Base-by-base conservation (phyloP, 2,329 filamentous ascomycete genomes). In the Xylaria sp. region DNA sequence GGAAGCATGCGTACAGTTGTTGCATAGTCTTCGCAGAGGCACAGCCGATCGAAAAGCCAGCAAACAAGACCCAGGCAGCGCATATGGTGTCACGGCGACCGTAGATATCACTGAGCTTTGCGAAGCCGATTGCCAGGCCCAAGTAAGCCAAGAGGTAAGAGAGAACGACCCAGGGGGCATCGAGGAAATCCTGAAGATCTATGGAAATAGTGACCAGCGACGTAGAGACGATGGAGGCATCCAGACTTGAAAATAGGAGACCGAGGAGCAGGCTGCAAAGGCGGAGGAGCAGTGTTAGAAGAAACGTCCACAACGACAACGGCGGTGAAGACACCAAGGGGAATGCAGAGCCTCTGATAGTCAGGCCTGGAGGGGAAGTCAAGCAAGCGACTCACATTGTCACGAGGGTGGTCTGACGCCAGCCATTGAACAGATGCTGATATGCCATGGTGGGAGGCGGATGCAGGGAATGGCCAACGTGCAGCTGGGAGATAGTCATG, bases 31-130 rank as follows among this genome's bases (percentile, higher is more conserved):
- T 81, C 7, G 87, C 82, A 10, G 83, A 80, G 25, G 83, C 87
- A 69, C 87, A 88, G 37, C 85, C 86, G 54, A 88, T 78, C 0
- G 87, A 89, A 66, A 88, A 88, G 44, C 81, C 81, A n/a, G 85
- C 80, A 66, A 89, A 89, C 23, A 88, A 75, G 25, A 85, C 75
- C 85, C 86, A 89, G 7, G 86, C 86, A 41, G 81, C 76, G 25
- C 84, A 79, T 56, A 88, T 76, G 73, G 86, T 80, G 73, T 85
- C 82, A 64, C 81, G 81, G 34, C 86, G 83, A n/a, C 87, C 87
- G 64, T 88, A 88, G 20, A 89, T 86, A 73, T 89, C 87, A 72
- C 87, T 89, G 48, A 88, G 77, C 71, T 88, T 88, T n/a, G 87
- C 86, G 68, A 88, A 85, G 59, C 84, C 84, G 34, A 88, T 84